These are phyloP conservation scores for Nakazawaea holstii DNA, from an alignment of 805 yeast genomes.

Conservation along the genomic window DNA sequence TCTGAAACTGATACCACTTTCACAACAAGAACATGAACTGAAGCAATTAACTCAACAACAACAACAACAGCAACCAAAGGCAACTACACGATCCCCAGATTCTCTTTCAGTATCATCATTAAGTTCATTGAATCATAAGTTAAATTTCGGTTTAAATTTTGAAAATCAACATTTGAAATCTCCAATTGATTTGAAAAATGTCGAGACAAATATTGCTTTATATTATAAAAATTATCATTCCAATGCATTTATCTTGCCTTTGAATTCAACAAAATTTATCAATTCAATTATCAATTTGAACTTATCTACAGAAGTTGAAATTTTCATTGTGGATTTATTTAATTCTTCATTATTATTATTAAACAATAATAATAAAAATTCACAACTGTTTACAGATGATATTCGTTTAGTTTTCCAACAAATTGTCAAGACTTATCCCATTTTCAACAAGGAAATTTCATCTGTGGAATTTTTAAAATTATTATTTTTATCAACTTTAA, in stretches of 20 bases:
- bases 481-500: conserved; percentile 32
- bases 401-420: conserved; percentile 30
- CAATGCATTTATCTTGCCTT: conserved; percentile 41
- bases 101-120: conserved; percentile 15
- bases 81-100: conserved; percentile 6
- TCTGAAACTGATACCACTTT: background rate
- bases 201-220: conserved; percentile 30
- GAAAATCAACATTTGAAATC: conserved; percentile 15
- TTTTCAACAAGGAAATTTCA: conserved; percentile 21
- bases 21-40: background rate
- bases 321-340: conserved; percentile 34
- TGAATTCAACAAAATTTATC: conserved; percentile 23
- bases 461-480: conserved; percentile 21
- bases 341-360: conserved; percentile 33
- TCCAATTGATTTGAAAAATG: conserved; percentile 17
- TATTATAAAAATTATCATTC: conserved; percentile 40
- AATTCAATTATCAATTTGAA: conserved; percentile 18
- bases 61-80: conserved; percentile 12
- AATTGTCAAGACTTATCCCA: conserved; percentile 31
- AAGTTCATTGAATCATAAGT: conserved; percentile 17
- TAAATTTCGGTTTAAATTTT: conserved; percentile 11
- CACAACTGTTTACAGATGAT: conserved; percentile 23
- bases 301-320: conserved; percentile 24
- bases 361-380: conserved; percentile 19
- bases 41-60: conserved; percentile 11